Percentiles rank a stretch among this genome's conserved stretches.
Evolutionary conservation across 371 early-diverging fungal species (phyloP).

Genomic region (Rhizopus stolonifer): DNA sequence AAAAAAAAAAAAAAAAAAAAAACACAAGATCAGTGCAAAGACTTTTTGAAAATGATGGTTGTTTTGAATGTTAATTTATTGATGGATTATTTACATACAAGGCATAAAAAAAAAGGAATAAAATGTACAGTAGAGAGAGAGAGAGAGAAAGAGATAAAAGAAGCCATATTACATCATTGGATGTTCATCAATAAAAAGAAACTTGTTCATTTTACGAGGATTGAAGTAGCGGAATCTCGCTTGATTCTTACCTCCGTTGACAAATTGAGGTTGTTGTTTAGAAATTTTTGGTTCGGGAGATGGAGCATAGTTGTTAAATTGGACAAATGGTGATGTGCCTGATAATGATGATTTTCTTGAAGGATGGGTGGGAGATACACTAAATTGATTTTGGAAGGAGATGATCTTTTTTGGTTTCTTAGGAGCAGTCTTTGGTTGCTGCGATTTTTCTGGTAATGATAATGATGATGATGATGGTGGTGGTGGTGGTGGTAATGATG

Average conservation of each 20-base stretch:
- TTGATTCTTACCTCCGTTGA: slow-evolving; percentile 26
- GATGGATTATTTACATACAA: background rate
- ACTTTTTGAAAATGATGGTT: background rate
- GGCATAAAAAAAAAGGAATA: slow-evolving; percentile 1
- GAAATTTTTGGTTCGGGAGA: slow-evolving; percentile 6
- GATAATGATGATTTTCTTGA: slow-evolving; percentile 14
- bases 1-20: background rate
- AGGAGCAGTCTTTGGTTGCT: too few relatives aligned
- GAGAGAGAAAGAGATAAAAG: background rate
- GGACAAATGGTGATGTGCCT: slow-evolving; percentile 22
- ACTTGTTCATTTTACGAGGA: slow-evolving; percentile 55
- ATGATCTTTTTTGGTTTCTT: slow-evolving; percentile 12
- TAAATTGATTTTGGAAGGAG: slow-evolving; percentile 25
- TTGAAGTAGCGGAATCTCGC: slow-evolving; percentile 53
- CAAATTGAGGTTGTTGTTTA: slow-evolving; percentile 8
- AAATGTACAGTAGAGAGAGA: background rate
- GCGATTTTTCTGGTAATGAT: background rate
- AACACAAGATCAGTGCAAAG: too few relatives aligned
- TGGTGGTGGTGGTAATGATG: too few relatives aligned
- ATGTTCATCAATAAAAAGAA: slow-evolving; percentile 53
- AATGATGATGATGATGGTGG: background rate
- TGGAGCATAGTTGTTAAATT: slow-evolving; percentile 14
- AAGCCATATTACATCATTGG: slow-evolving; percentile 25
- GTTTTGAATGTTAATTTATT: too few relatives aligned
- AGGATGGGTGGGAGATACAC: background rate